Percentiles rank a stretch among this genome's conserved stretches.
Evolutionary conservation across 805 yeast genomes (phyloP).

Genomic region (Yarrowia keelungensis): DNA sequence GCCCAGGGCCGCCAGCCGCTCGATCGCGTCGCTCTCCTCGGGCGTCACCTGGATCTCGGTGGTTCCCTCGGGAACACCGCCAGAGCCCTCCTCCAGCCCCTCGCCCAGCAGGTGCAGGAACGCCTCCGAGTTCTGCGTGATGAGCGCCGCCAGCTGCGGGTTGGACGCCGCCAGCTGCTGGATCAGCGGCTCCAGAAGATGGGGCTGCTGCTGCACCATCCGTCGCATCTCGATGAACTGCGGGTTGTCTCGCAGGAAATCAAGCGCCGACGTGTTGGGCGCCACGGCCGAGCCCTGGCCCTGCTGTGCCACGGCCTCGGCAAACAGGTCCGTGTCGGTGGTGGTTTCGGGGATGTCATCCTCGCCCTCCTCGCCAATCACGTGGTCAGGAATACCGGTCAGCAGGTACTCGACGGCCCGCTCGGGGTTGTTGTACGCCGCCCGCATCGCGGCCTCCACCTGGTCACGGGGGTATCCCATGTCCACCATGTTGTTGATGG

Average conservation of each 20-base stretch:
- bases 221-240: slow-evolving; percentile 70
- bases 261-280: slow-evolving; percentile 52
- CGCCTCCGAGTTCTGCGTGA: slow-evolving; percentile 76
- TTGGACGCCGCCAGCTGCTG: slow-evolving; percentile 81
- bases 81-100: slow-evolving; percentile 53
- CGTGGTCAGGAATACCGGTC: slow-evolving; percentile 80
- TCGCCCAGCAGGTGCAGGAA: slow-evolving; percentile 75
- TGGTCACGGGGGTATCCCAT: slow-evolving; percentile 93
- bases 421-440: slow-evolving; percentile 97
- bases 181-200: slow-evolving; percentile 80
- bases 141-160: slow-evolving; percentile 83
- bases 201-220: slow-evolving; percentile 84
- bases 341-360: slow-evolving; percentile 44
- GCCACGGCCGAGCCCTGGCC: slow-evolving; percentile 51
- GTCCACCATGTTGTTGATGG: slow-evolving; percentile 83
- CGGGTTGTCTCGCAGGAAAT: slow-evolving; percentile 47
- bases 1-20: slow-evolving; percentile 88
- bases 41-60: slow-evolving; percentile 70
- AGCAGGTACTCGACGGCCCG: slow-evolving; percentile 95
- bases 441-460: slow-evolving; percentile 88
- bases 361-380: slow-evolving; percentile 41
- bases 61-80: slow-evolving; percentile 49
- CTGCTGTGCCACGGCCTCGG: slow-evolving; percentile 49
- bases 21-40: slow-evolving; percentile 89
- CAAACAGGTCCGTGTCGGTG: slow-evolving; percentile 52